A percentile compares a stretch with the other conserved stretches of the same genome.
These are phyloP conservation scores for Gossypium bickii DNA, from an alignment of 345 rosid species.

Conservation along the genomic window DNA sequence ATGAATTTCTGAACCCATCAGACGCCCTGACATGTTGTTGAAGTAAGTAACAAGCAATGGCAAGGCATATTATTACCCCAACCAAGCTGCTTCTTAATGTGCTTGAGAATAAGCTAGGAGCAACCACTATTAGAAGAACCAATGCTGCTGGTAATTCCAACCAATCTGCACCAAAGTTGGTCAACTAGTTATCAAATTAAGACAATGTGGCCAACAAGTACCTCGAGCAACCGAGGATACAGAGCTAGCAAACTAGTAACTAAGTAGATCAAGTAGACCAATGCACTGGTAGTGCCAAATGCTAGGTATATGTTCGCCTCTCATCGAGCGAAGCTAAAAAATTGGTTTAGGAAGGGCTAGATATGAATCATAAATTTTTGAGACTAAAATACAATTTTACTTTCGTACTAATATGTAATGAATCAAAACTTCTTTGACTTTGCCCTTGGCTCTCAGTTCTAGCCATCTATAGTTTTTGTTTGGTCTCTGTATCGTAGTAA, in stretches of 20 bases:
- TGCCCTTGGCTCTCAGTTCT: no score
- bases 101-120: conserved; percentile 57
- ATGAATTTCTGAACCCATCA: conserved; percentile 76
- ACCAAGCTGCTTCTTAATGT: conserved; percentile 47
- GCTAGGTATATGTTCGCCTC: no score
- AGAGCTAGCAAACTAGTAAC: neutral
- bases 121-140: conserved; percentile 68
- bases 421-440: no score
- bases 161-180: conserved; percentile 46
- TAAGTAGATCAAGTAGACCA: neutral
- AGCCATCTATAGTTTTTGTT: no score
- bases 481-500: no score
- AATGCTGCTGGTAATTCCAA: conserved; percentile 66
- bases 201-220: neutral
- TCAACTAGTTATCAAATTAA: neutral
- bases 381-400: no score
- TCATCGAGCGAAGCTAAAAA: no score
- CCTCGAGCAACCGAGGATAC: neutral
- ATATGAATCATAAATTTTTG: no score
- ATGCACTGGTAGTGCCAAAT: neutral
- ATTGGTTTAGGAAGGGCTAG: no score
- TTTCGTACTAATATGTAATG: no score
- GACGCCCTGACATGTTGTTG: conserved; percentile 92
- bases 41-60: conserved; percentile 68
- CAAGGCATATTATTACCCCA: conserved; percentile 64